Base-by-base conservation (phyloP, 2,329 filamentous ascomycete genomes). In the Xylaria multiplex region DNA sequence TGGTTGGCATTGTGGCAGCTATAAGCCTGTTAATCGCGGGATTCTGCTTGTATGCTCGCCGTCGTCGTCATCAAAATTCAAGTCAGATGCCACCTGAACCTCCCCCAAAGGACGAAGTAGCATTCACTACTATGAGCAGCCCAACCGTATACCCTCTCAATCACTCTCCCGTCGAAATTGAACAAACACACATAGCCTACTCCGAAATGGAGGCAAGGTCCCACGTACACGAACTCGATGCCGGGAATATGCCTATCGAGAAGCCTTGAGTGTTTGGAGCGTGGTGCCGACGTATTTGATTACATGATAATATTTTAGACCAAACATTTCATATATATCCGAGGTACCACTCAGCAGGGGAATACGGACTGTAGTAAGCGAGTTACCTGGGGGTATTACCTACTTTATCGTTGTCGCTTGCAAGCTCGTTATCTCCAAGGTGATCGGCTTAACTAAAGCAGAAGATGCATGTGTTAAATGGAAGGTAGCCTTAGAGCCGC, bases 1-100 rank as follows among this genome's bases (percentile, higher is more conserved):
- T 70, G 5, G 53, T 72, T 22, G 71, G 65, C n/a, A 52, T 53
- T 6, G 45, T 72, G 3, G 65, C 40, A 4, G 61, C 42, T 14
- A 14, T 71, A 14, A 55, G 32, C 16, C 11, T 68, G 13, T 43
- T 66, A 2, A 61, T 19, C 7, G 5, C 48, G 4, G 65, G 55
- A 14, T 32, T 59, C 9, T 70, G 56, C 32, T 19, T 71, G 14
- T 69, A 68, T 32, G 49, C 57, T 52, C 69, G 64, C 11, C 69
- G 64, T 22, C 69, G 61, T 27, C 69, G 61, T 37, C 62, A 43
- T 52, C 48, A 22, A 48, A 14, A 2, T 11, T 52, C 6, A 49
- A 14, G 13, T 14, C 62, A 50, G 35, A 16, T n/a, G 9, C 50
- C 62, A 4, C 52, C 56, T n/a, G 3, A n/a, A 3, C 55, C 55